These are phyloP conservation scores for Naematelia aurantialba DNA, from an alignment of 768 basidiomycete genomes.

Conservation along the genomic window DNA sequence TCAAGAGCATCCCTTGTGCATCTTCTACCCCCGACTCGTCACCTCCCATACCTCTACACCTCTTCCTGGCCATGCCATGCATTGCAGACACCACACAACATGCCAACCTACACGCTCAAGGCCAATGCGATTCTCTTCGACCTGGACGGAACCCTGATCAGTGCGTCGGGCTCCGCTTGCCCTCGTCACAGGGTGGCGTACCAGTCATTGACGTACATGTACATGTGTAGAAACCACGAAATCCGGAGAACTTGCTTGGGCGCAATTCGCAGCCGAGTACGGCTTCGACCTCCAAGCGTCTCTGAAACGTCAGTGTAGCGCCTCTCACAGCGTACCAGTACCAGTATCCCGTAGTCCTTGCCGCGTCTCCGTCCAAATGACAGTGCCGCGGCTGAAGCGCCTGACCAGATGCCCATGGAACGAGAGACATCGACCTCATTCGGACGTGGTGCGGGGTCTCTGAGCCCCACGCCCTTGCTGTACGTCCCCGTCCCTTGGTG, in stretches of 20 bases:
- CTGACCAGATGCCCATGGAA: conserved; percentile 64
- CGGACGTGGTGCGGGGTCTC: conserved; percentile 64
- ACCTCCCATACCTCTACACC: no score
- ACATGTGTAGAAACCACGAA: conserved; percentile 74
- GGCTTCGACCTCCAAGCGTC: conserved; percentile 44
- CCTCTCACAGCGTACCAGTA: no score
- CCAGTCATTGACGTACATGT: background rate
- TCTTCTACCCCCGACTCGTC: no score
- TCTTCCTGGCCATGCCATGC: no score
- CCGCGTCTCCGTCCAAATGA: no score
- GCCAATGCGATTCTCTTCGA: conserved; percentile 19
- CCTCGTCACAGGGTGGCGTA: no score
- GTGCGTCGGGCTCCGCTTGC: no score
- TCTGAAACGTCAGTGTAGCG: conserved; percentile 47
- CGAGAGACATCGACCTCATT: conserved; percentile 70
- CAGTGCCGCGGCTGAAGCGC: no score
- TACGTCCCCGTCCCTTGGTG: background rate
- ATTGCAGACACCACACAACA: no score
- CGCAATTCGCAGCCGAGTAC: conserved; percentile 64
- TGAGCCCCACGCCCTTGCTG: conserved; percentile 57
- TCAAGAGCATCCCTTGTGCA: no score
- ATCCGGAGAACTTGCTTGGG: conserved; percentile 72
- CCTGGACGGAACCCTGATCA: conserved; percentile 43
- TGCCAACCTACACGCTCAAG: background rate
- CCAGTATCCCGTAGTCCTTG: no score